Conservation (phyloP, 345 rosid species). For the Raphanus raphanistrum region DNA sequence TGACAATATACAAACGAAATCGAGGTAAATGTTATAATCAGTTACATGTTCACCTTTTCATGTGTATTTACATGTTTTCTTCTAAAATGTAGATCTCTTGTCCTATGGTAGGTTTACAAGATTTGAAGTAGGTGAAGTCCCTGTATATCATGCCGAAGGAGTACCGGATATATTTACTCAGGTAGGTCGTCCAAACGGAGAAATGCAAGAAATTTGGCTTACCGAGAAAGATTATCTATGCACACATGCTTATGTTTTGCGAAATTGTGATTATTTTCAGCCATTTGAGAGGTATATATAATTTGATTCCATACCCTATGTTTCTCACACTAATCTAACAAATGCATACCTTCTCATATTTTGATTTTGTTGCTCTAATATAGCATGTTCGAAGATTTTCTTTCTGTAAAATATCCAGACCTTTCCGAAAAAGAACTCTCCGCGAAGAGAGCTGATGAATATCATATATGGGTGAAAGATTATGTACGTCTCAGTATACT, state of each 20-base stretch:
- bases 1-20: not conserved
- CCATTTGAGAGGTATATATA: not conserved
- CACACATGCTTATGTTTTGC: not conserved
- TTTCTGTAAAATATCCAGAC: not conserved
- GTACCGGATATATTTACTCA: not conserved
- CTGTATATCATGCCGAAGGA: not conserved
- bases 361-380: not conserved
- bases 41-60: not conserved
- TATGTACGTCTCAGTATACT: too few relatives aligned
- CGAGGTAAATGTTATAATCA: not conserved
- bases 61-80: too few relatives aligned
- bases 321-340: too few relatives aligned
- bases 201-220: not conserved
- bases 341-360: not conserved
- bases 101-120: not conserved
- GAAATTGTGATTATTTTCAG: not conserved
- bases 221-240: not conserved
- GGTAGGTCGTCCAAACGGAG: not conserved
- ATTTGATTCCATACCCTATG: not conserved
- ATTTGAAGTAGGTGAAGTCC: not conserved
- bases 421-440: not conserved
- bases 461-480: not conserved
- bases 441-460: not conserved
- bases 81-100: not conserved
- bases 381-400: not conserved